Percentiles rank a stretch among this genome's conserved stretches.
phyloP scores from a whole-genome alignment of 2,329 filamentous ascomycete genomes.

The Penicillium carneum region DNA sequence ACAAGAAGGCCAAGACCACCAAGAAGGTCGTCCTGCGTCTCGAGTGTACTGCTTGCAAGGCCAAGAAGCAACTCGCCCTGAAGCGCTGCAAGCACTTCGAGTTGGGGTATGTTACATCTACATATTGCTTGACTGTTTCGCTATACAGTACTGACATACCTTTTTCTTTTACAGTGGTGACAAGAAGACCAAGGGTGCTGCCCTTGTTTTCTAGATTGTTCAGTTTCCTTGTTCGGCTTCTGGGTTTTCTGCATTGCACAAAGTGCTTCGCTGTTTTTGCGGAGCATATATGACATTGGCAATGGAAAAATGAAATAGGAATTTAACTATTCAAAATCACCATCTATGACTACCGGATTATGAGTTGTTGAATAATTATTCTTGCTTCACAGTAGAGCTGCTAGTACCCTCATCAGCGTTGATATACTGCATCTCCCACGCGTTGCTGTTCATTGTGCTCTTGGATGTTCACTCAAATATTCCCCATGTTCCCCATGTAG shows the following conservation, averaged over 20 bases:
- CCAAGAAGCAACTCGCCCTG: slow-evolving; percentile 94
- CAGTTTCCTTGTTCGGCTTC: slow-evolving; percentile 53
- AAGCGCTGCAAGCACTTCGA: slow-evolving; percentile 99
- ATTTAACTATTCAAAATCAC: slow-evolving; percentile 50
- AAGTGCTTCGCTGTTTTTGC: slow-evolving; percentile 41
- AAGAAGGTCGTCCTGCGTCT: slow-evolving; percentile 99
- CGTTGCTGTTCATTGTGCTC: background rate
- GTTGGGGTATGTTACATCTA: slow-evolving; percentile 76
- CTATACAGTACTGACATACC: slow-evolving; percentile 52
- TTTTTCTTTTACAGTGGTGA: slow-evolving; percentile 75
- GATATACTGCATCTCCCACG: background rate
- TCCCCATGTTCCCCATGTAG: too few relatives aligned
- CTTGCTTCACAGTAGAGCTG: slow-evolving; percentile 12
- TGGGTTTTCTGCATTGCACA: slow-evolving; percentile 53
- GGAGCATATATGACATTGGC: slow-evolving; percentile 50
- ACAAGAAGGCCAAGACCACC: slow-evolving; percentile 99
- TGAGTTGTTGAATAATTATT: slow-evolving; percentile 33
- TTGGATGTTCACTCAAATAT: background rate
- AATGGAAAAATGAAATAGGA: slow-evolving; percentile 55
- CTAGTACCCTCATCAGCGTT: background rate
- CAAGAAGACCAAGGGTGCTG: slow-evolving; percentile 99
- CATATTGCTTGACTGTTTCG: slow-evolving; percentile 2
- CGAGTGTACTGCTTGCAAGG: slow-evolving; percentile 97
- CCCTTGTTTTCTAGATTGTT: slow-evolving; percentile 91
- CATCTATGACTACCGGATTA: slow-evolving; percentile 46